A percentile compares a stretch with the other conserved stretches of the same genome.
phyloP scores from a whole-genome alignment of 768 basidiomycete genomes.

The Mycena epipterygia region DNA sequence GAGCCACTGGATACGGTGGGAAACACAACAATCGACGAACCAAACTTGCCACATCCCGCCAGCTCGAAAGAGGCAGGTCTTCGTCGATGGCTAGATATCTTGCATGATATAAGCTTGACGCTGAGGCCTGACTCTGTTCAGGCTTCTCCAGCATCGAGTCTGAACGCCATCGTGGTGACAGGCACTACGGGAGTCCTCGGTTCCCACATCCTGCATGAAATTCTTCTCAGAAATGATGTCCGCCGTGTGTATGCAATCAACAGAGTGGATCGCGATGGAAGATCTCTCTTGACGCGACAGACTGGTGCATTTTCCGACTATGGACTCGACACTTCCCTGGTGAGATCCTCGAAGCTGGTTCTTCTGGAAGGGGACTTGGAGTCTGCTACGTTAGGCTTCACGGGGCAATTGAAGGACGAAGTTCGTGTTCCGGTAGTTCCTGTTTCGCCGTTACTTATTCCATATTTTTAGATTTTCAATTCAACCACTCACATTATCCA shows the following conservation, averaged over 20 bases:
- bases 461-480: conserved; percentile 41
- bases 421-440: no score
- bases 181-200: neutral
- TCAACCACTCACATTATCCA: conserved; percentile 53
- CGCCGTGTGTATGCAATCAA: neutral
- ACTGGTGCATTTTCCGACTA: no score
- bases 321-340: neutral
- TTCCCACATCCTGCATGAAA: neutral
- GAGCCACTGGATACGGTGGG: neutral
- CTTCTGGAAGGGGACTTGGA: neutral
- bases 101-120: no score
- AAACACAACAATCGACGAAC: neutral
- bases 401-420: no score
- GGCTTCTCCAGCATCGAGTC: no score
- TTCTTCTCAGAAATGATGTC: neutral
- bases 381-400: neutral
- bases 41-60: no score
- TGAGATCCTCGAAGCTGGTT: neutral
- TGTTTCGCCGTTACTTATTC: no score
- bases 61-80: neutral
- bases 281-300: neutral
- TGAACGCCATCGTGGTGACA: neutral
- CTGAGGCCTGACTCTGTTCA: no score
- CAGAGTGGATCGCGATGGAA: neutral
- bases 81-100: neutral